A percentile compares a stretch with the other conserved stretches of the same genome.
phyloP scores from a whole-genome alignment of 2,329 filamentous ascomycete genomes.

The Microascus cirrosus region DNA sequence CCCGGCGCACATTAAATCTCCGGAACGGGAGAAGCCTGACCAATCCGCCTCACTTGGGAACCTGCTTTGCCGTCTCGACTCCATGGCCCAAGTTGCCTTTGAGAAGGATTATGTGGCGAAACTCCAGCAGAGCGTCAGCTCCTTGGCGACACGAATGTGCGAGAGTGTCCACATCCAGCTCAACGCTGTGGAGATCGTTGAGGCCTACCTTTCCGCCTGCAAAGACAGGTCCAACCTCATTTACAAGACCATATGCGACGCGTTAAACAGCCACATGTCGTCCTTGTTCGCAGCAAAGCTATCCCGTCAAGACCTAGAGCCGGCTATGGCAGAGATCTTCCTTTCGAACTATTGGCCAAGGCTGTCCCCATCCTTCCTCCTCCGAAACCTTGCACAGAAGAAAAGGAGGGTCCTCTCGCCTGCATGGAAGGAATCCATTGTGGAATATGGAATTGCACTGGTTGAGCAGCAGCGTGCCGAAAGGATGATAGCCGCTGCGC shows the following conservation, averaged over 20 bases:
- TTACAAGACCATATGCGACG: not conserved
- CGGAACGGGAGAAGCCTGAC: not conserved
- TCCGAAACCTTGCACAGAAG: constrained; percentile 20
- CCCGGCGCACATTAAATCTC: too few species aligned
- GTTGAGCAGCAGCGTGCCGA: constrained; percentile 27
- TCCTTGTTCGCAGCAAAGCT: not conserved
- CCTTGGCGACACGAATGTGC: not conserved
- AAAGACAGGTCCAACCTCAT: too few species aligned
- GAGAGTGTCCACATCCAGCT: too few species aligned
- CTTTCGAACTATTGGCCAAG: constrained; percentile 11
- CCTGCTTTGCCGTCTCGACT: not conserved
- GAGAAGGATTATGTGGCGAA: constrained; percentile 1
- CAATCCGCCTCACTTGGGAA: not conserved
- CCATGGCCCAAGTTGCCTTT: not conserved
- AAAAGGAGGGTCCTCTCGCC: constrained; percentile 13
- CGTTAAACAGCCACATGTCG: not conserved
- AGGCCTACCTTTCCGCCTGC: too few species aligned
- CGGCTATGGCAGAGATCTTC: not conserved
- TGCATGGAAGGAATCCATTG: constrained; percentile 22
- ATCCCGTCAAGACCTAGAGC: too few species aligned
- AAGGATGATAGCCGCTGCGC: constrained; percentile 20
- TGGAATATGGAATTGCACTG: constrained; percentile 27
- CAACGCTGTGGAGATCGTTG: not conserved
- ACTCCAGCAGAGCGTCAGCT: not conserved
- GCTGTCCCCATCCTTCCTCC: constrained; percentile 19